Evolutionary conservation across 768 basidiomycete genomes (phyloP).

Genomic region (Mycena vulgaris): DNA sequence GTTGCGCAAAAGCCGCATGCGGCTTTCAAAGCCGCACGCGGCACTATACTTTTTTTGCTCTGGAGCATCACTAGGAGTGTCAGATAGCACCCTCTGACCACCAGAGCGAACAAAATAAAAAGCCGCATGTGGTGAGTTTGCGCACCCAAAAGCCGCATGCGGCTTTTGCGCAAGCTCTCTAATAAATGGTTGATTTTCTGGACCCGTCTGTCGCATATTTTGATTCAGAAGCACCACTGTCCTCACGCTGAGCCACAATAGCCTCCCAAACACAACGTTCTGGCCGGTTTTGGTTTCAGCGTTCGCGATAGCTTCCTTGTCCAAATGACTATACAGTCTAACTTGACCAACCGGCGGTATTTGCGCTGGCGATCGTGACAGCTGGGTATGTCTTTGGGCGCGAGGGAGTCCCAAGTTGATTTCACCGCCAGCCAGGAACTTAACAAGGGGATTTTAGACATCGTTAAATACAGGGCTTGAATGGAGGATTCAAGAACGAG

Average conservation of each 20-base stretch:
- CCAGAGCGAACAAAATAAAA: too few species aligned
- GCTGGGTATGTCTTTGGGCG: too few species aligned
- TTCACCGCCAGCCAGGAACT: not conserved
- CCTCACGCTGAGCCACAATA: constrained; percentile 25
- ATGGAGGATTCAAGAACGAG: too few species aligned
- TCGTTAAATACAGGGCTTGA: too few species aligned
- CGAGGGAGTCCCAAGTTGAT: not conserved
- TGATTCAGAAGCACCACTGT: constrained; percentile 29
- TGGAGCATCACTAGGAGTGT: too few species aligned
- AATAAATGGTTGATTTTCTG: constrained; percentile 6
- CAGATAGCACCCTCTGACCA: too few species aligned
- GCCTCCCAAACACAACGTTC: constrained; percentile 16
- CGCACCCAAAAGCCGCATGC: too few species aligned
- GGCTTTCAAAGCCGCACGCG: too few species aligned
- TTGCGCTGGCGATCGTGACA: constrained; percentile 42
- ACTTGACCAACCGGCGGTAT: constrained; percentile 53
- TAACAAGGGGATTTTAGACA: not conserved
- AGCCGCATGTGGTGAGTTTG: too few species aligned
- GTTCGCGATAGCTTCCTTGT: not conserved
- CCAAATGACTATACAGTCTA: not conserved
- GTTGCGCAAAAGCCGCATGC: too few species aligned
- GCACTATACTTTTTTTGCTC: too few species aligned
- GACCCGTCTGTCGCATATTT: constrained; percentile 21
- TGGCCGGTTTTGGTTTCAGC: not conserved
- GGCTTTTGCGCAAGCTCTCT: too few species aligned